Percentiles rank a stretch among this genome's conserved stretches.
Conservation (phyloP, 192 early-diverging fungal genomes). For the Rhizophagus clarus region DNA sequence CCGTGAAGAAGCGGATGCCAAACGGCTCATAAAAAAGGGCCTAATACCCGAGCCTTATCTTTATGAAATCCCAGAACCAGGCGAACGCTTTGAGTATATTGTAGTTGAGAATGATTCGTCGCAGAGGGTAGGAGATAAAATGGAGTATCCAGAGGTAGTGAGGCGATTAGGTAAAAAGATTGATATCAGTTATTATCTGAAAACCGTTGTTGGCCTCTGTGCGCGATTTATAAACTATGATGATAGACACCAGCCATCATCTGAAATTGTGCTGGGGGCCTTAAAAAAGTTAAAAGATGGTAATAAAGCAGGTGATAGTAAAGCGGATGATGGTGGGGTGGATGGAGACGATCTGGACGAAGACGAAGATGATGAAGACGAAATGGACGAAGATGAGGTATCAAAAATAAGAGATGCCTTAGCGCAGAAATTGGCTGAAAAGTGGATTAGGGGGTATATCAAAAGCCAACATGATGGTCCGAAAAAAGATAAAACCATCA, state of each 20-base stretch:
- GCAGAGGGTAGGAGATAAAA: not conserved
- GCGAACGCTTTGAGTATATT: not conserved
- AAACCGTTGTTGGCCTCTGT: too few species aligned
- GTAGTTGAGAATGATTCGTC: not conserved
- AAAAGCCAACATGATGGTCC: conserved; percentile 15
- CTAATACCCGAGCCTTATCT: not conserved
- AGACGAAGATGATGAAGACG: not conserved
- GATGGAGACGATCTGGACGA: too few species aligned
- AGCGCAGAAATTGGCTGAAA: conserved; percentile 18
- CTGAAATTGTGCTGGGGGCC: too few species aligned
- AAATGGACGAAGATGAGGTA: not conserved
- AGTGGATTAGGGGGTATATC: conserved; percentile 14
- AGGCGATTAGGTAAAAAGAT: not conserved
- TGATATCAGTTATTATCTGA: not conserved
- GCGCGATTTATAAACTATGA: conserved; percentile 2
- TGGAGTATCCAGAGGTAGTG: not conserved
- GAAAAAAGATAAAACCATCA: conserved; percentile 22
- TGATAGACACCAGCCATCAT: not conserved
- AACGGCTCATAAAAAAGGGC: conserved; percentile 13
- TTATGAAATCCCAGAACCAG: not conserved
- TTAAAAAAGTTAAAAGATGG: conserved; percentile 7
- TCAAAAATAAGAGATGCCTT: not conserved
- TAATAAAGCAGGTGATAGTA: too few species aligned
- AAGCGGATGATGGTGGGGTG: too few species aligned
- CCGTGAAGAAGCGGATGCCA: not conserved